Base-by-base conservation (phyloP, 495 filamentous ascomycete genomes). In the Tuber melanosporum region DNA sequence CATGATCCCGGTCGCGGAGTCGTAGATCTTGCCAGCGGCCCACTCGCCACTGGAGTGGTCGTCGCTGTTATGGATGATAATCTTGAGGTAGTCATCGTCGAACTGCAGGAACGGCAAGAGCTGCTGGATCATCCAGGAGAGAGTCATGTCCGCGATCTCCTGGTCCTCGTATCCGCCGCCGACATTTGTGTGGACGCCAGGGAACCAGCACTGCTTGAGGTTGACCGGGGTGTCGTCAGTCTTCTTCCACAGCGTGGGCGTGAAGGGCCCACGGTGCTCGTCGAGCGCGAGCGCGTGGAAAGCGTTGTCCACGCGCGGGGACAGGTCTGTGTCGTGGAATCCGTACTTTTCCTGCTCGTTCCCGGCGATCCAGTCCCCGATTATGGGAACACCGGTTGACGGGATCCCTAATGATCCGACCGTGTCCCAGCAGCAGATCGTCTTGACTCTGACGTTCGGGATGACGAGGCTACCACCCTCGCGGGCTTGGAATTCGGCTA, bases 251-350 rank as follows among this genome's bases (percentile, higher is more conserved):
- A 93, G 81, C 0, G 91, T 88, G 10, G 91, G 91, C 7, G 87
- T 85, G 76, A 92, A 93, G 0, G 89, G 87, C 14, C 84, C 83
- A 26, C 91, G 88, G 44, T 87, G 85, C 82, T 93, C 91, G 77
- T 93, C 91, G 3, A 93, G 85, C 0, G 91, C 91, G 20, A 93
- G 85, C 5, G 91, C 91, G 78, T 93, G 91, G 78, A 93, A 92
- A 22, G 89, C 91, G 78, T 92, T 87, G 75, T 91, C 88, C 14
- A 92, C 88, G 66, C 85, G 74, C 20, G 76, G 73, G 0, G 77
- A 80, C 41, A 80, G 73, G 17, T 80, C 77, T 17, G 77, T 77
- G 20, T 80, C 75, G 46, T 80, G 77, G 49, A 80, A 80, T 26
- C 82, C 80, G 76, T 87, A 89, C 78, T 90, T 87, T 81, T 87